Conservation (phyloP, 1,139 yeast genomes). For the Protomyces macrosporus region DNA sequence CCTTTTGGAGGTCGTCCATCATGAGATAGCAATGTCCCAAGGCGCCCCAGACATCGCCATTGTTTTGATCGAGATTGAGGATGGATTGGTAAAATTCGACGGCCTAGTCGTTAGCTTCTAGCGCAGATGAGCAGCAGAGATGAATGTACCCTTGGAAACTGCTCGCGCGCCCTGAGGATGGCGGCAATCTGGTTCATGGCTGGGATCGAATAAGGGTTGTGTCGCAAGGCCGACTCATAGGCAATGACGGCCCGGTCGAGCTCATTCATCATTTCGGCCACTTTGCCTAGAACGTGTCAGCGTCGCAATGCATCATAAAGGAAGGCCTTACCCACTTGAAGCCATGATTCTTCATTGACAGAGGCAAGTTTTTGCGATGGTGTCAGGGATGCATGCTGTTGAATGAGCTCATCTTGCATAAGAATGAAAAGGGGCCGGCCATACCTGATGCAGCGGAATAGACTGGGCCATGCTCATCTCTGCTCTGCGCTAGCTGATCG, state of each 20-base stretch:
- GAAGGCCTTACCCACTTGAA: slow-evolving; percentile 51
- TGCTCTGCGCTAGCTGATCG: too few species aligned
- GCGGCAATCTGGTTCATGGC: slow-evolving; percentile 83
- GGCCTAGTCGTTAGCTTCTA: slow-evolving; percentile 50
- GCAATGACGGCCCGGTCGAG: slow-evolving; percentile 83
- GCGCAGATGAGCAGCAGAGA: background rate
- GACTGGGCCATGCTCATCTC: background rate
- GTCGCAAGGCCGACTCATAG: slow-evolving; percentile 83
- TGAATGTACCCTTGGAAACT: slow-evolving; percentile 47
- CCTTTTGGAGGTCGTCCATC: slow-evolving; percentile 92
- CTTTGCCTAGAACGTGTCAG: slow-evolving; percentile 48
- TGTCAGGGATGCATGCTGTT: slow-evolving; percentile 33
- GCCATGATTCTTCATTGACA: slow-evolving; percentile 84
- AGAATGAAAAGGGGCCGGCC: background rate
- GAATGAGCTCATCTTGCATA: background rate
- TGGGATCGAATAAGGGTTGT: slow-evolving; percentile 78
- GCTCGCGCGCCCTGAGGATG: slow-evolving; percentile 79
- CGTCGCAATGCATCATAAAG: background rate
- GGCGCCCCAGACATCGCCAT: slow-evolving; percentile 96
- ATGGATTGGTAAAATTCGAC: slow-evolving; percentile 91
- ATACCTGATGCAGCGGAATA: background rate
- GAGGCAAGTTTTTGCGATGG: slow-evolving; percentile 47
- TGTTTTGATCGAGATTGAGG: slow-evolving; percentile 70
- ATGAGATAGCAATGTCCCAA: slow-evolving; percentile 93
- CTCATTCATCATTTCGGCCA: slow-evolving; percentile 86